These are phyloP conservation scores for Trifolium fragiferum DNA, from an alignment of 306 rosid species.

Conservation along the genomic window DNA sequence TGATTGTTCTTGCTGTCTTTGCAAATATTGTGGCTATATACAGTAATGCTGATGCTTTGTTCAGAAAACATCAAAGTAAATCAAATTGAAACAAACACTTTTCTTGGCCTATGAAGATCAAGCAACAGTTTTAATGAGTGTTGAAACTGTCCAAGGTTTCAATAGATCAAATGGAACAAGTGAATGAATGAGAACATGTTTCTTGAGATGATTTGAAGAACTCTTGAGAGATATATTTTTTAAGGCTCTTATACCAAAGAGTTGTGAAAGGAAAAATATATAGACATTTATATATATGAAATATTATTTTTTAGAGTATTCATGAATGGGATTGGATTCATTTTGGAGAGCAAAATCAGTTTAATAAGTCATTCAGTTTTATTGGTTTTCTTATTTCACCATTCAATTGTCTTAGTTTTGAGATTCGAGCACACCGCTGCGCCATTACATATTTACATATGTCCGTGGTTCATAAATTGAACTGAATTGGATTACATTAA, in stretches of 20 bases:
- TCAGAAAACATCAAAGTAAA: constrained; percentile 31
- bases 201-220: constrained; percentile 6
- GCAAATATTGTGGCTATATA: constrained; percentile 64
- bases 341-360: background rate
- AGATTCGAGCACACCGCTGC: constrained; percentile 32
- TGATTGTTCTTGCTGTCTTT: constrained; percentile 81
- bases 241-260: constrained; percentile 5
- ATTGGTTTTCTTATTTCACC: background rate
- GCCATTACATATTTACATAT: no score
- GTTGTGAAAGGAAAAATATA: constrained; percentile 8
- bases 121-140: constrained; percentile 9
- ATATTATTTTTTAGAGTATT: background rate
- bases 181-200: constrained; percentile 4
- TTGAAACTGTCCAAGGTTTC: constrained; percentile 4
- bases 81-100: constrained; percentile 24
- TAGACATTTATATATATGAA: constrained; percentile 1
- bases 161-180: constrained; percentile 18
- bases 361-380: background rate
- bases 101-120: constrained; percentile 9
- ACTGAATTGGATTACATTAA: no score
- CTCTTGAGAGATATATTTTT: background rate
- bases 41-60: constrained; percentile 52
- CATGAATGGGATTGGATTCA: background rate
- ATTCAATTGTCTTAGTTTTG: background rate
- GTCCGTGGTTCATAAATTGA: no score